A percentile compares a stretch with the other conserved stretches of the same genome.
These are phyloP conservation scores for Solanum bulbocastanum DNA, from an alignment of 257 asterid species.

Conservation along the genomic window DNA sequence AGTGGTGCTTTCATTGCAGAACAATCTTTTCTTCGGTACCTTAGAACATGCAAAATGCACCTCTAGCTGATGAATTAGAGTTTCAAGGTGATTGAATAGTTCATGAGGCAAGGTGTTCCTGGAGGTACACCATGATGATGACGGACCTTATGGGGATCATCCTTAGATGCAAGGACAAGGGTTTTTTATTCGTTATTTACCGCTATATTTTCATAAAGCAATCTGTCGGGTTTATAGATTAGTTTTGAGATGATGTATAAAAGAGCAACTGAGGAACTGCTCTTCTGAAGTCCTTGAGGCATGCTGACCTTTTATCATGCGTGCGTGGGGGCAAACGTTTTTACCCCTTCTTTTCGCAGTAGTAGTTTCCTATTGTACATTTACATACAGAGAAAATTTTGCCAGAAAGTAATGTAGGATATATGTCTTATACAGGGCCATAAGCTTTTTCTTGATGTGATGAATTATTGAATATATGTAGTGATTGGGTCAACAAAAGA, in stretches of 20 bases:
- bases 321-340: conserved; percentile 1
- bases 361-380: not conserved
- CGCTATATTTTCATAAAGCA: not conserved
- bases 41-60: not conserved
- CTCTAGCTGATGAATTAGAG: not conserved
- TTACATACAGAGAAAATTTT: not conserved
- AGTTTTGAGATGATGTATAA: conserved; percentile 1
- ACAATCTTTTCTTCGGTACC: not conserved
- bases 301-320: conserved; percentile 16
- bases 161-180: not conserved
- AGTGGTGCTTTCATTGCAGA: not conserved
- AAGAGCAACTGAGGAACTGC: not conserved
- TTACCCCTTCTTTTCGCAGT: too few relatives aligned
- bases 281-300: conserved; percentile 1
- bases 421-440: not conserved
- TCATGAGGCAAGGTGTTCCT: not conserved
- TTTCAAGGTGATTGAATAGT: not conserved
- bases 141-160: not conserved
- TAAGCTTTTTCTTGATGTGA: not conserved
- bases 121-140: not conserved
- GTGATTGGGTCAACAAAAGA: not conserved
- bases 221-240: not conserved
- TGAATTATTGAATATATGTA: not conserved
- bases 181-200: not conserved
- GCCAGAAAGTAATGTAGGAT: not conserved